These are phyloP conservation scores for Juncus effusus DNA, from an alignment of 176 grass and related monocot species.

Conservation along the genomic window DNA sequence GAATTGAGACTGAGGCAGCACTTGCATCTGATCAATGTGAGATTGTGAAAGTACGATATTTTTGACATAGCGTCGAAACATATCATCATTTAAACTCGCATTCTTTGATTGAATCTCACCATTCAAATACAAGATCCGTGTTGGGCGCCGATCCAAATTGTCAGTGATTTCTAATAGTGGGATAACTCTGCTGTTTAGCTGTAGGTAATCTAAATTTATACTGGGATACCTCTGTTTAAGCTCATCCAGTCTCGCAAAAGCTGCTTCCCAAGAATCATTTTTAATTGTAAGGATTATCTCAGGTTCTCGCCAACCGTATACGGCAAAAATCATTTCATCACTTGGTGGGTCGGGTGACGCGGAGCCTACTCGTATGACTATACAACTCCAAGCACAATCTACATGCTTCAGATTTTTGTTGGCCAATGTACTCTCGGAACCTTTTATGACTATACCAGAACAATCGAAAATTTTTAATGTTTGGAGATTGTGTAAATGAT, in stretches of 20 bases:
- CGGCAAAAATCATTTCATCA: too few species aligned
- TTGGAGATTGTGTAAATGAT: not conserved
- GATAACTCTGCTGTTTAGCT: not conserved
- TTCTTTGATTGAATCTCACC: not conserved
- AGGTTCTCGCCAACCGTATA: too few species aligned
- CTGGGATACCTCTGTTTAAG: too few species aligned
- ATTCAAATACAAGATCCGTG: not conserved
- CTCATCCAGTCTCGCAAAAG: not conserved
- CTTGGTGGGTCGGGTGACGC: too few species aligned
- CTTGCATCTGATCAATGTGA: not conserved
- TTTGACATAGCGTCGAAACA: not conserved
- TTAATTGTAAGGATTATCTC: too few species aligned
- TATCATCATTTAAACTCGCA: not conserved
- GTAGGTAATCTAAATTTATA: not conserved
- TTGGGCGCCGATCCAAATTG: too few species aligned
- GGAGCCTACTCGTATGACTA: not conserved
- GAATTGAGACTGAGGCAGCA: not conserved
- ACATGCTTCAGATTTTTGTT: not conserved
- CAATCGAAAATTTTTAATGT: constrained; percentile 5
- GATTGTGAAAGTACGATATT: not conserved
- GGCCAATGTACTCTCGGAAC: not conserved
- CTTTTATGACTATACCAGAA: not conserved
- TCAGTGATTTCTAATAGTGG: not conserved
- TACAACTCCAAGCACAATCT: not conserved
- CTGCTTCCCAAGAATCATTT: not conserved